Evolutionary conservation across 805 yeast species (phyloP).

Genomic region (Kluyveromyces dobzhanskii): DNA sequence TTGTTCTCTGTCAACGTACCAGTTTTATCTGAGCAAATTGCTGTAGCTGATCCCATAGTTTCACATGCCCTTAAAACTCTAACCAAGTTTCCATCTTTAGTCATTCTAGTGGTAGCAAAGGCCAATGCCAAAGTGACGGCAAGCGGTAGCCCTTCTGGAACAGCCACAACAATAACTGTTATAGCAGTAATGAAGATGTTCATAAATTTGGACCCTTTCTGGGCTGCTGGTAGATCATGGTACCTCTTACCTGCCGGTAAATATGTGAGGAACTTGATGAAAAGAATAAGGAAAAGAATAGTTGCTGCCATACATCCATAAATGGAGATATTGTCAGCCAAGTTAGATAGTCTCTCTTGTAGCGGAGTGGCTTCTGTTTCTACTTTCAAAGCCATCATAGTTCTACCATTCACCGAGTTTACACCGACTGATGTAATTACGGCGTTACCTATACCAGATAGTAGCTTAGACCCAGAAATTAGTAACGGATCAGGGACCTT

Average conservation of each 20-base stretch:
- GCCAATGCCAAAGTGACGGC: slow-evolving; percentile 97
- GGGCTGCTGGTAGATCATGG: slow-evolving; percentile 44
- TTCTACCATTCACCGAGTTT: slow-evolving; percentile 85
- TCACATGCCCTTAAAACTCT: slow-evolving; percentile 91
- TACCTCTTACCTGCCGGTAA: slow-evolving; percentile 45
- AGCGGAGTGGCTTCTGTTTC: slow-evolving; percentile 85
- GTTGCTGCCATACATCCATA: slow-evolving; percentile 84
- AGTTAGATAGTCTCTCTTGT: slow-evolving; percentile 67
- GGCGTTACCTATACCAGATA: slow-evolving; percentile 81
- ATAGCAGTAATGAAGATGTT: slow-evolving; percentile 85
- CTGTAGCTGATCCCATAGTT: slow-evolving; percentile 98
- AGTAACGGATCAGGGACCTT: slow-evolving; percentile 61
- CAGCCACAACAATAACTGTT: slow-evolving; percentile 92
- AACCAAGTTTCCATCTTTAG: slow-evolving; percentile 92
- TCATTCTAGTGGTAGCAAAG: slow-evolving; percentile 97
- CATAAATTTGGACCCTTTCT: slow-evolving; percentile 77
- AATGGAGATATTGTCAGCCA: slow-evolving; percentile 93
- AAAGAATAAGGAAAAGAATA: slow-evolving; percentile 69
- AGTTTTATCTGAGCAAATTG: slow-evolving; percentile 94
- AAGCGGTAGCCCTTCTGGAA: slow-evolving; percentile 97
- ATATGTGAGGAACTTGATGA: slow-evolving; percentile 62
- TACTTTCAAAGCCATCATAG: slow-evolving; percentile 68
- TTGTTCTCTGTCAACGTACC: slow-evolving; percentile 92
- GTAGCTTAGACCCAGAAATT: slow-evolving; percentile 83
- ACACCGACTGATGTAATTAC: slow-evolving; percentile 86